Base-by-base conservation (phyloP, 345 rosid genomes). In the Eucalyptus cladocalyx region DNA sequence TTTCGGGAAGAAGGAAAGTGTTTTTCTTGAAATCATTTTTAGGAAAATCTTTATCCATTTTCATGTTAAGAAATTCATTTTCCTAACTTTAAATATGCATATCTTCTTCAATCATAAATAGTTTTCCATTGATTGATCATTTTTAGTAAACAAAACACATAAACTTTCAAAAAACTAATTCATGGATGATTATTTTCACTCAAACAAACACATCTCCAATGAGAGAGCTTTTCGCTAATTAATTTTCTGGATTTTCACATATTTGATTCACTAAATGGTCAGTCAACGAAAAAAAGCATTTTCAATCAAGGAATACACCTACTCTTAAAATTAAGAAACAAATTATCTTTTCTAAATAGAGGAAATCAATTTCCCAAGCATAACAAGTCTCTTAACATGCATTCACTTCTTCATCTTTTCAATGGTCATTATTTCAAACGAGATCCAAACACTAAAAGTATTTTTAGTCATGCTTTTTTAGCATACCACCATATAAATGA, bases 1-100 rank as follows among this genome's bases (percentile, higher is more conserved):
- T 62, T 28, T 62, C 0, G 0, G 4, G 2, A 17, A 3, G 3
- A 69, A 67, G 11, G 6, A 32, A 17, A 28, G 32, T 6, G 8
- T 32, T 34, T 34, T 67, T 34, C 13, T 19, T 9, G 43, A 69
- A 18, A 34, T 34, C 4, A 9, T 9, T 34, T 34, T 10, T 16
- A 32, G 80, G 11, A 67, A 67, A 67, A 32, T 32, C 0, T 32
- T 32, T 56, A 56, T 28, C 16, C n/a, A 0, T 60, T 60, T 28
- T 13, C 8, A 24, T 0, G 4, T 12, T 26, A 6, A 0, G 43
- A 2, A 5, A 5, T 34, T 69, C 14, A 34, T 69, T 69, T 56
- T 69, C 24, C 12, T 18, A 9, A 69, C 24, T 69, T 32, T 9
- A 9, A 69, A 5, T 34, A 69, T 18, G 13, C 7, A 34, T 69